Conservation (phyloP, 148 eudicot species). For the Mesembryanthemum crystallinum region DNA sequence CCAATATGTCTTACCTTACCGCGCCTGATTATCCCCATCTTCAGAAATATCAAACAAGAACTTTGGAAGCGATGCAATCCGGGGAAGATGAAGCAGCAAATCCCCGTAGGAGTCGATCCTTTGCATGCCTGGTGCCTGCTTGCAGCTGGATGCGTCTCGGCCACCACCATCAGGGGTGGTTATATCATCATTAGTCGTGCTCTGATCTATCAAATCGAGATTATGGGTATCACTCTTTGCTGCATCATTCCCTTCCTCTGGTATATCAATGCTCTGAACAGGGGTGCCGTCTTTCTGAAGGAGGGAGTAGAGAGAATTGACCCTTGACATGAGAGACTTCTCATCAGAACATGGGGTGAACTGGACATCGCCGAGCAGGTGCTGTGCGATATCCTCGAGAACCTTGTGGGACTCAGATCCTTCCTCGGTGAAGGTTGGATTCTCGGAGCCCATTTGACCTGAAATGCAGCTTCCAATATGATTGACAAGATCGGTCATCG, state of each 20-base stretch:
- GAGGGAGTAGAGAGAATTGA: conserved; percentile 62
- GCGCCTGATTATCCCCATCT: conserved; percentile 48
- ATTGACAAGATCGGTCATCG: conserved; percentile 66
- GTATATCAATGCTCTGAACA: conserved; percentile 16
- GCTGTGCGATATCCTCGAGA: conserved; percentile 61
- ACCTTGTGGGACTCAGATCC: conserved; percentile 44
- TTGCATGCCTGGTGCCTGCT: conserved; percentile 44
- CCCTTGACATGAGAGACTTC: conserved; percentile 71
- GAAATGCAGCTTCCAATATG: conserved; percentile 62
- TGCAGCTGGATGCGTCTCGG: conserved; percentile 28
- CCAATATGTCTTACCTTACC: conserved; percentile 5
- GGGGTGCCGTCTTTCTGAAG: conserved; percentile 46
- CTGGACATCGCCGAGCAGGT: conserved; percentile 58
- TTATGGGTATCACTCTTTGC: neutral
- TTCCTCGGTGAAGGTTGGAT: conserved; percentile 32
- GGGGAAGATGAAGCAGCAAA: conserved; percentile 61
- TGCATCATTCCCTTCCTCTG: conserved; percentile 22
- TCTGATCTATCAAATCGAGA: conserved; percentile 13
- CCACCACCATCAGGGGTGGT: conserved; percentile 22
- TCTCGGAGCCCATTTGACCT: conserved; percentile 38
- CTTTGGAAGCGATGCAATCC: conserved; percentile 73
- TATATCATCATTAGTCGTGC: neutral
- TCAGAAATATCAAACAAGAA: conserved; percentile 72
- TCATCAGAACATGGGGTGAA: conserved; percentile 56
- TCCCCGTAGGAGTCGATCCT: conserved; percentile 78